Evolutionary conservation across 2,329 filamentous ascomycete species (phyloP).

Genomic region (Septoria linicola): DNA sequence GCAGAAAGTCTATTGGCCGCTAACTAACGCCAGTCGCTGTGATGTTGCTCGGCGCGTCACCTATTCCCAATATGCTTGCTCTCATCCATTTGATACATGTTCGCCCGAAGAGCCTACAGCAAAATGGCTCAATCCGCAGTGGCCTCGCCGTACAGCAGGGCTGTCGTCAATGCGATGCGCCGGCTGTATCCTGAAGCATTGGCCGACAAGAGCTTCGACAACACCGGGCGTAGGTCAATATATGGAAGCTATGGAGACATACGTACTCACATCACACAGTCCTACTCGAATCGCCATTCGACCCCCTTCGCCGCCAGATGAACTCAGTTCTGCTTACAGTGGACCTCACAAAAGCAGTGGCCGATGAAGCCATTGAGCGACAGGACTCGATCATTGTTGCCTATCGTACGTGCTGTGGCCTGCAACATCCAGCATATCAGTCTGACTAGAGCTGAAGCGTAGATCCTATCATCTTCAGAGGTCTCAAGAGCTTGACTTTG

Average conservation of each 20-base stretch:
- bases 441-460: conserved; percentile 35
- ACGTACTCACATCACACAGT: too few relatives aligned
- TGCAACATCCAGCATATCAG: not conserved
- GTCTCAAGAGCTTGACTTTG: conserved; percentile 83
- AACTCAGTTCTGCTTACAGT: conserved; percentile 79
- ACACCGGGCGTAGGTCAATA: conserved; percentile 66
- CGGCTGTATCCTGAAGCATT: conserved; percentile 86
- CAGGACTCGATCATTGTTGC: conserved; percentile 78
- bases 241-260: too few relatives aligned
- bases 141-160: conserved; percentile 60
- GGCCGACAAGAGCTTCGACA: conserved; percentile 90
- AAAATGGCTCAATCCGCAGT: conserved; percentile 44
- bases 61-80: not conserved
- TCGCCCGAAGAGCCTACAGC: conserved; percentile 25
- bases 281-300: conserved; percentile 67
- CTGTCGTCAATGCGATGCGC: conserved; percentile 75
- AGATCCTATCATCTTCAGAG: conserved; percentile 97
- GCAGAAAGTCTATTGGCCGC: not conserved
- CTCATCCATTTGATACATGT: not conserved
- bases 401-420: conserved; percentile 66
- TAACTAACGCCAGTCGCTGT: too few relatives aligned
- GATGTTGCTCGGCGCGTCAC: too few relatives aligned
- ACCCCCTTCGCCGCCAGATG: conserved; percentile 55
- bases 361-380: conserved; percentile 79
- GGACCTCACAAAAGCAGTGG: conserved; percentile 85